A percentile compares a stretch with the other conserved stretches of the same genome.
phyloP scores from a whole-genome alignment of 352 stramenopile genomes.

The Phytophthora europaea region DNA sequence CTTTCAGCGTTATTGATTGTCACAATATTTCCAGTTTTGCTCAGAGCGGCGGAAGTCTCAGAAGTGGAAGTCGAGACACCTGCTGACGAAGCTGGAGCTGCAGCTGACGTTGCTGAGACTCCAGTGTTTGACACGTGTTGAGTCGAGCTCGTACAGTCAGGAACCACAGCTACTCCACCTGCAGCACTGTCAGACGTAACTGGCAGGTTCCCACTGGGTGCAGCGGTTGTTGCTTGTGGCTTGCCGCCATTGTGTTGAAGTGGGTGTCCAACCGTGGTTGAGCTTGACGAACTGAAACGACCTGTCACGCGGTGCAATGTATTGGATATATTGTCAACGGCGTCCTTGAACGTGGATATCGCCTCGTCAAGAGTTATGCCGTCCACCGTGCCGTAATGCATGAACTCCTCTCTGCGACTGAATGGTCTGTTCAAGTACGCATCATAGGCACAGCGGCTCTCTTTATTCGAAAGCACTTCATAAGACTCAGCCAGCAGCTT shows the following conservation, averaged over 20 bases:
- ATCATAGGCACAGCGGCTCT: conserved; percentile 69
- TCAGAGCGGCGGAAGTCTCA: conserved; percentile 18
- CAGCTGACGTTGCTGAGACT: conserved; percentile 16
- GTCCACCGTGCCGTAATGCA: conserved; percentile 74
- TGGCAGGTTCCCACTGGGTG: conserved; percentile 1
- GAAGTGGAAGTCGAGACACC: conserved; percentile 14
- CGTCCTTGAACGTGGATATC: conserved; percentile 82
- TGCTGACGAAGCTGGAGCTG: conserved; percentile 20
- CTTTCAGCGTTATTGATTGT: conserved; percentile 34
- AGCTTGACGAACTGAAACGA: conserved; percentile 80
- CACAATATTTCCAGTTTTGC: conserved; percentile 30
- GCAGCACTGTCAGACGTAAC: conserved; percentile 27
- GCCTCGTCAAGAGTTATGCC: conserved; percentile 85
- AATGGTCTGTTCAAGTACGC: conserved; percentile 55
- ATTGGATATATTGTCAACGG: conserved; percentile 60
- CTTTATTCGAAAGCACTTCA: conserved; percentile 77
- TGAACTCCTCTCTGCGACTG: conserved; percentile 74
- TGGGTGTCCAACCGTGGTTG: conserved; percentile 66
- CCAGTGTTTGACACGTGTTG: conserved; percentile 23
- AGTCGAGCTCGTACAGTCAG: conserved; percentile 6
- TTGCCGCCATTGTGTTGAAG: conserved; percentile 56
- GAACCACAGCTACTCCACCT: conserved; percentile 1
- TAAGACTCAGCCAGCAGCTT: conserved; percentile 88
- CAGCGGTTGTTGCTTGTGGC: conserved; percentile 17
- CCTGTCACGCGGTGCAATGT: conserved; percentile 60